A percentile compares a stretch with the other conserved stretches of the same genome.
phyloP scores from a whole-genome alignment of 2,329 filamentous ascomycete species.

The Hymenoscyphus occultus region DNA sequence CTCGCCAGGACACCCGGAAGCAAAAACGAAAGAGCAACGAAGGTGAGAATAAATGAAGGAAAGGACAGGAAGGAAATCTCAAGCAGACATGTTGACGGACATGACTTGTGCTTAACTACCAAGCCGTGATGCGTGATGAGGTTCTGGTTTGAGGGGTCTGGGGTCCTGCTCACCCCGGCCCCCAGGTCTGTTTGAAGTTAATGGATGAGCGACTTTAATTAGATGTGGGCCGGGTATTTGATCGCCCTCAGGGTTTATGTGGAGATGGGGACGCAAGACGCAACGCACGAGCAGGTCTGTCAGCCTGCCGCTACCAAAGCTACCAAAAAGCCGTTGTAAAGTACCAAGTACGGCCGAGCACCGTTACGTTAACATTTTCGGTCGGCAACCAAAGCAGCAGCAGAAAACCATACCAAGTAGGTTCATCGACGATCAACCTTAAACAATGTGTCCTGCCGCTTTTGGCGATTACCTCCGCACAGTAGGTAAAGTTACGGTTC shows the following conservation, averaged over 20 bases:
- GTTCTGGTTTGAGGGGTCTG: conserved; percentile 3
- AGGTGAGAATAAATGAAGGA: conserved; percentile 17
- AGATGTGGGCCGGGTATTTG: conserved; percentile 35
- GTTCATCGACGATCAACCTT: no score
- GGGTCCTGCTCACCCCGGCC: conserved; percentile 20
- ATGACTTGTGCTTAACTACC: conserved; percentile 9
- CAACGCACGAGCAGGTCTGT: conserved; percentile 2
- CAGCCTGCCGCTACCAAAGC: conserved; percentile 10
- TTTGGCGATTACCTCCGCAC: neutral
- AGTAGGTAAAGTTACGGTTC: neutral
- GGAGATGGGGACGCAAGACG: conserved; percentile 17
- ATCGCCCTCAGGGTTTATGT: conserved; percentile 41
- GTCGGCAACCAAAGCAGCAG: no score
- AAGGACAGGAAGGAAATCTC: conserved; percentile 5
- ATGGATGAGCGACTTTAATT: conserved; percentile 43
- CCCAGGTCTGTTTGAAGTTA: conserved; percentile 49
- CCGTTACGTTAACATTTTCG: no score
- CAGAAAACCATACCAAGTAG: no score
- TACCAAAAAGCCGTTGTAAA: neutral
- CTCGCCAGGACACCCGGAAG: conserved; percentile 34
- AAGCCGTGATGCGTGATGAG: neutral
- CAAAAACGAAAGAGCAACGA: conserved; percentile 22
- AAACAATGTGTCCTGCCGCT: no score
- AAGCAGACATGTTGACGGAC: conserved; percentile 9
- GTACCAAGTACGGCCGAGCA: no score